Conservation (phyloP, 148 eudicot genomes). For the Linanthus parryae region DNA sequence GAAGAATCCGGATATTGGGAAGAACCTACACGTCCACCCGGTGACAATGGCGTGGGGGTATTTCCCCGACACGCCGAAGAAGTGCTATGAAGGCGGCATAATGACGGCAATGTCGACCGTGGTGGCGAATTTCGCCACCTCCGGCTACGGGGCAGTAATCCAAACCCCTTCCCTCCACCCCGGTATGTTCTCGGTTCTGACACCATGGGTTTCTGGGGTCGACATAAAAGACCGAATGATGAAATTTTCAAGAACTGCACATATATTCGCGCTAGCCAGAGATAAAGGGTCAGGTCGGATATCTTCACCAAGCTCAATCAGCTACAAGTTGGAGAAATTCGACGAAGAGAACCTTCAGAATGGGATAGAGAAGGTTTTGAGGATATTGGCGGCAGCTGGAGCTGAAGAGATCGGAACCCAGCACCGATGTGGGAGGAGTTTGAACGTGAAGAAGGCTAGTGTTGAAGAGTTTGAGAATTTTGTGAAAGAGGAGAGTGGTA, state of each 20-base stretch:
- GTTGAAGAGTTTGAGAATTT: constrained; percentile 50
- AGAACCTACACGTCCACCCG: constrained; percentile 64
- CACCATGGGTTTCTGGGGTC: constrained; percentile 58
- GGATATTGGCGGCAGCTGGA: constrained; percentile 73
- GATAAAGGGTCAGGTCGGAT: constrained; percentile 52
- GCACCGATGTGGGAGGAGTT: constrained; percentile 25
- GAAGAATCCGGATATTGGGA: constrained; percentile 56
- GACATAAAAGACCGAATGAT: constrained; percentile 46
- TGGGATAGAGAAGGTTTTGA: constrained; percentile 47
- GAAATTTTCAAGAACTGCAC: constrained; percentile 67
- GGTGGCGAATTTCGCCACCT: constrained; percentile 17
- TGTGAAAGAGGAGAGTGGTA: constrained; percentile 49
- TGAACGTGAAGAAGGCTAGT: constrained; percentile 39
- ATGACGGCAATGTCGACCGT: constrained; percentile 67
- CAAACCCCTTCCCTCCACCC: constrained; percentile 79
- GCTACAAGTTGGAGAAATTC: constrained; percentile 23
- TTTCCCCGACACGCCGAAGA: constrained; percentile 39
- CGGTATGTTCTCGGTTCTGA: constrained; percentile 47
- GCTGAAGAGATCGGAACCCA: constrained; percentile 82
- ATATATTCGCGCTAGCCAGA: constrained; percentile 53
- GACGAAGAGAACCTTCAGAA: constrained; percentile 36
- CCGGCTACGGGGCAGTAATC: constrained; percentile 46
- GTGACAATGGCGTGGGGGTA: constrained; percentile 75
- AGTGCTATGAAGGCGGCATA: constrained; percentile 70
- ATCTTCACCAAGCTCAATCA: constrained; percentile 19